These are phyloP conservation scores for Paracorniculantispora psalliotae DNA, from an alignment of 2,329 filamentous ascomycete genomes.

Conservation along the genomic window DNA sequence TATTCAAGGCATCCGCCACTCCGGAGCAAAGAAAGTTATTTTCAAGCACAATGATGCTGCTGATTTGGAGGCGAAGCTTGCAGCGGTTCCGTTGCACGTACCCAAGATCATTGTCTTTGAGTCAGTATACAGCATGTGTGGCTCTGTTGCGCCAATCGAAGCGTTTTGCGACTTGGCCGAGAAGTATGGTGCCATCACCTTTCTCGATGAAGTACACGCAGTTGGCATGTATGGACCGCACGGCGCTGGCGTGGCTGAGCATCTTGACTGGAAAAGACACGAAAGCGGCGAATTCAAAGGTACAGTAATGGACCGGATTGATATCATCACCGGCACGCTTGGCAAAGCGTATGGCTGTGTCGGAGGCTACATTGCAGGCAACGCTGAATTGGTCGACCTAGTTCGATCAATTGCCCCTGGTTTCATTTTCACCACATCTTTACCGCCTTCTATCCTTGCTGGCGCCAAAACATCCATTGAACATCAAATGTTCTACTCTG, in stretches of 20 bases:
- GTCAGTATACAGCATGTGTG: slow-evolving; percentile 99
- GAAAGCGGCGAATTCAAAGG: slow-evolving; percentile 66
- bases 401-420: slow-evolving; percentile 91
- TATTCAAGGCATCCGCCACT: slow-evolving; percentile 98
- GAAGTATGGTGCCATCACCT: slow-evolving; percentile 95
- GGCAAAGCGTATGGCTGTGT: slow-evolving; percentile 98
- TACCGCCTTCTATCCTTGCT: slow-evolving; percentile 94
- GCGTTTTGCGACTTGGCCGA: slow-evolving; percentile 93
- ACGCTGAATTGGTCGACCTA: slow-evolving; percentile 78
- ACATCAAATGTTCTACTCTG: slow-evolving; percentile 80
- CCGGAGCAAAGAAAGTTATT: slow-evolving; percentile 92
- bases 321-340: slow-evolving; percentile 95
- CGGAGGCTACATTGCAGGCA: slow-evolving; percentile 94
- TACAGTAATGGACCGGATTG: slow-evolving; percentile 89
- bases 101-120: slow-evolving; percentile 99
- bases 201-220: slow-evolving; percentile 96
- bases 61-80: slow-evolving; percentile 88
- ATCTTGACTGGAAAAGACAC: slow-evolving; percentile 90
- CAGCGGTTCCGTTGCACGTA: slow-evolving; percentile 73
- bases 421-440: slow-evolving; percentile 97
- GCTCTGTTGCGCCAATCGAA: slow-evolving; percentile 91
- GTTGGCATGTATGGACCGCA: slow-evolving; percentile 98
- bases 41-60: slow-evolving; percentile 98
- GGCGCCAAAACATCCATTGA: slow-evolving; percentile 88
- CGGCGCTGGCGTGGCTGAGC: slow-evolving; percentile 93